Percentiles rank a stretch among this genome's conserved stretches.
phyloP scores from a whole-genome alignment of 495 filamentous ascomycete species.

The Glonium stellatum region DNA sequence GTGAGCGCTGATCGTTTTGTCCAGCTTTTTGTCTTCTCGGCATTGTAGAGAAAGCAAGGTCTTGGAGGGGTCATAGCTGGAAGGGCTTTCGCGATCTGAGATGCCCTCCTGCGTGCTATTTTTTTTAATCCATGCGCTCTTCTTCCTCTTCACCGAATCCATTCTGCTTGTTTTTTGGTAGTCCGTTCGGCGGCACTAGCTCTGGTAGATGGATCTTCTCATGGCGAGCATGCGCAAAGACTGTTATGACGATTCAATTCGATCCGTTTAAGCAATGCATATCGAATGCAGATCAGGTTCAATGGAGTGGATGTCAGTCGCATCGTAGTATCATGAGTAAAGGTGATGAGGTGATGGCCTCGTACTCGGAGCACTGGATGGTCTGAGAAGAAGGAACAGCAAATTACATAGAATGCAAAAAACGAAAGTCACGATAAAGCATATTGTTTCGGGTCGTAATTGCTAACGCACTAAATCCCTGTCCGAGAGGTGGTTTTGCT shows the following conservation, averaged over 20 bases:
- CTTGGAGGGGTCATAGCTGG: slow-evolving; percentile 12
- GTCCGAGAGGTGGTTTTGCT: neutral
- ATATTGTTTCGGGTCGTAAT: neutral
- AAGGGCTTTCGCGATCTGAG: slow-evolving; percentile 23
- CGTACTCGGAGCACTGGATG: neutral
- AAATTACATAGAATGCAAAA: neutral
- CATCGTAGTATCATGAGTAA: slow-evolving; percentile 3
- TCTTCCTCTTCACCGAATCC: neutral
- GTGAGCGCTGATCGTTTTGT: slow-evolving; percentile 9
- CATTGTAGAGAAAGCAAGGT: slow-evolving; percentile 54
- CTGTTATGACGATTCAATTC: slow-evolving; percentile 8
- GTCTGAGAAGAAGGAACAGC: neutral
- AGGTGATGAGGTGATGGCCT: slow-evolving; percentile 13
- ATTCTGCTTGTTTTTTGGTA: neutral
- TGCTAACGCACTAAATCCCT: neutral
- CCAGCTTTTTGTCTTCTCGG: slow-evolving; percentile 97
- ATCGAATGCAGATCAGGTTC: slow-evolving; percentile 2
- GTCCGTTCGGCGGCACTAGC: slow-evolving; percentile 10
- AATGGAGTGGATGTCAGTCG: neutral
- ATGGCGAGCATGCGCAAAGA: slow-evolving; percentile 14
- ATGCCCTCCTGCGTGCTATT: neutral
- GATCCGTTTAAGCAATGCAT: slow-evolving; percentile 14
- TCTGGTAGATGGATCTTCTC: slow-evolving; percentile 19
- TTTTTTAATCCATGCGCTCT: neutral
- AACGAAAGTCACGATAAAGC: neutral